Base-by-base conservation (phyloP, 2,329 filamentous ascomycete species). In the Ustilaginoidea virens region DNA sequence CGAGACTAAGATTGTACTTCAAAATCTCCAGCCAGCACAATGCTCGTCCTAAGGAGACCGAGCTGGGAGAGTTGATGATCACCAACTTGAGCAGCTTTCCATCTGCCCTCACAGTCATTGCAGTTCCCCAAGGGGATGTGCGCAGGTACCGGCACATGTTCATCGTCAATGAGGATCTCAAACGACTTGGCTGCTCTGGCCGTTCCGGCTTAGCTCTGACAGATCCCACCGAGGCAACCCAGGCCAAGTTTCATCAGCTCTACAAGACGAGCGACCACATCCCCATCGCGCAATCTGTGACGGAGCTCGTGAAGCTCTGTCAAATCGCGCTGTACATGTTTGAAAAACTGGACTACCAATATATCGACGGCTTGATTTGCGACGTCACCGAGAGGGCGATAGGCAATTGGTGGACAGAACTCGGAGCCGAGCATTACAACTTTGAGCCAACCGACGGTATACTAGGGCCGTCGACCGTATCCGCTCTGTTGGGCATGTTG, bases 401-500 rank as follows among this genome's bases (percentile, higher is more conserved):
- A 42, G 78, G 76, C 36, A 81, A 94, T 49, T 98, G 90, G 90
- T 96, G 90, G 90, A 76, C 80, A 1, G 82, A 93, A 44, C 78
- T 94, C 34, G 90, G 90, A 2, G 77, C 76, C 1, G 87, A 96
- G 39, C 77, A 90, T 45, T 94, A 87, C 59, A 92, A 87, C 31
- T 71, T 85, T 19, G 90, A 96, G 51, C 87, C 90, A 2, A 80
- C 79, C 7, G 90, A 98, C 53, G 87, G 87, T 9, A 85, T 92
- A 14, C 59, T 98, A 3, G 90, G 90, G 0, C 86, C 90, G 2
- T 92, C 82, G 0, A 94, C 86, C 0, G 85, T 96, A 6, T 74
- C 86, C 14, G 87, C 81, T 2, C 55, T 98, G 13, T 58, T 98
- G 4, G 90, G 90, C 4, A 75, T 90, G 49, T 60, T 94, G 5